Evolutionary conservation across 208 protist species (phyloP), one percentile per base, ranked within the genome.

Genomic region (Acanthamoeba divionensis): DNA sequence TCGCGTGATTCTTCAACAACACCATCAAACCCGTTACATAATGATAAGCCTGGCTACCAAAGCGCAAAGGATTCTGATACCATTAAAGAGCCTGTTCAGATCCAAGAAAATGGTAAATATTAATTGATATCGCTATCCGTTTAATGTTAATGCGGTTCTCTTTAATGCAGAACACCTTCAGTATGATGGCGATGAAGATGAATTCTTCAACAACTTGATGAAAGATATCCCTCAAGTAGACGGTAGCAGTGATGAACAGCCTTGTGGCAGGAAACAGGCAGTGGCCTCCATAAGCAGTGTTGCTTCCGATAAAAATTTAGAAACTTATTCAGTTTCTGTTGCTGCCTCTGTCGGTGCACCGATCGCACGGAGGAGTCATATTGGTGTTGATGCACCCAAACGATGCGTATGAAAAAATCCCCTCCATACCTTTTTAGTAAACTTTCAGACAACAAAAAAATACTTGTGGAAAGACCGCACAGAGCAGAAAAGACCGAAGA

Each of bases 181-280:
- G 38, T 21, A 82, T 9, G 71, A 60, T 13, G 71, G 62, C 3
- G 44, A 82, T 3, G 15, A 63, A 9, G 71, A 82, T 60, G 71
- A 82, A 13, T 45, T 63, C 29, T 36, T 82, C 26, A 24, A 29
- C 18, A 52, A n/a, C 26, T 52, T 82, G 13, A 45, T 82, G 2
- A 45, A 36, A 31, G 71, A 82, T 24, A 82, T 82, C 26, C 71
- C 71, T 7, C 71, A 82, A 21, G 55, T 82, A 24, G 71, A 82
- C 29, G 71, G 71, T 9, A 52, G 12, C 0, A 52, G 62, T 24
- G 71, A 82, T 10, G 71, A 82, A 29, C 71, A 38, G 33, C 66
- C 38, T 9, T n/a, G 12, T 1, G 24, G 52, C 52, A 36, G 38
- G 8, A 24, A 8, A 31, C 29, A 33, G 66, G n/a, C n/a, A n/a